Base-by-base conservation (phyloP, 768 basidiomycete genomes). In the Lactarius hengduanensis region DNA sequence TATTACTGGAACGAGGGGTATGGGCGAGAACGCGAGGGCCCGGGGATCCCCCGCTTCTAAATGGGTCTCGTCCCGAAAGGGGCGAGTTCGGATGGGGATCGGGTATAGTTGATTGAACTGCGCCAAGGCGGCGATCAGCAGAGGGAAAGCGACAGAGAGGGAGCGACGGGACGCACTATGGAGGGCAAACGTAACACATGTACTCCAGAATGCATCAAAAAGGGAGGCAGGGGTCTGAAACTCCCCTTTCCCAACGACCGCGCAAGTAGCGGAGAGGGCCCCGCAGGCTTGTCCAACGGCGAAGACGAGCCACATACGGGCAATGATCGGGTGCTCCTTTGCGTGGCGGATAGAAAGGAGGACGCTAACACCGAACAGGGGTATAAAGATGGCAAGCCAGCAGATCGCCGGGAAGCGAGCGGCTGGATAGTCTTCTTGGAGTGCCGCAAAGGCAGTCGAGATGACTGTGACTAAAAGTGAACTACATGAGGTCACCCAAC, bases 321-420 rank as follows among this genome's bases (percentile, higher is more conserved):
- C 62, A 40, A 67, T 59, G 66, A 67, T 63, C 58, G 62, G 55
- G 28, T 50, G 6, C 34, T 67, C 62, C 36, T 60, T 55, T 15
- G 47, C 34, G 28, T 58, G 62, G 62, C 58, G 66, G 32, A 56
- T 60, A 45, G 41, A 67, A 56, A 67, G 66, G 58, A 67, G 66
- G 13, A 32, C 20, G 58, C 20, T 67, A 40, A 67, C 53, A 28
- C 61, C 63, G 40, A 30, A 67, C 66, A 67, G 58, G 62, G 62
- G 66, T 63, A 67, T 67, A 38, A 63, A 63, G 53, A 63, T 59
- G 58, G 59, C 56, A 60, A 67, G 66, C 66, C 66, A 67, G 38
- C 66, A 67, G 34, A 67, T 53, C 6, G 57, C 66, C 40, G 66
- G 66, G 16, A 67, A 63, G 28, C 66, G 66, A 36, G 62, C 41